phyloP scores from a whole-genome alignment of 805 yeast species.

The Candida wancherniae region DNA sequence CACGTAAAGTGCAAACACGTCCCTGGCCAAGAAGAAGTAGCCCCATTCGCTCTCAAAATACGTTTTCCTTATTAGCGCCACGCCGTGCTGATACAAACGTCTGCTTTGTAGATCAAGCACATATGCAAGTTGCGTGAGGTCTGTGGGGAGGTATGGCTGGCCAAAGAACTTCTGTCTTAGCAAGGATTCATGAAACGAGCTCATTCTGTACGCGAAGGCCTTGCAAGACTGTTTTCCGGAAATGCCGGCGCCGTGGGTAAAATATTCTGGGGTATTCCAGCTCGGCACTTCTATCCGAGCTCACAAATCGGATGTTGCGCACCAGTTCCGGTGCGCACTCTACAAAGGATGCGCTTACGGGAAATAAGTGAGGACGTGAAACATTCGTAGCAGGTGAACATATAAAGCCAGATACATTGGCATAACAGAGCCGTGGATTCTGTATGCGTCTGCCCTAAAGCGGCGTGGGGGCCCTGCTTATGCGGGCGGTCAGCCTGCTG shows the following conservation, averaged over 20 bases:
- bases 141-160: conserved; percentile 20
- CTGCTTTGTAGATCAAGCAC: conserved; percentile 4
- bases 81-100: neutral
- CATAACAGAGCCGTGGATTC: no score
- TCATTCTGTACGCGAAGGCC: neutral
- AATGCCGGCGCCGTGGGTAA: no score
- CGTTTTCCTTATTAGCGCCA: neutral
- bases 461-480: conserved; percentile 40
- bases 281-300: no score
- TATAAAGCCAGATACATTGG: no score
- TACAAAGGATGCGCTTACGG: no score
- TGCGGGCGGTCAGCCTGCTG: conserved; percentile 30
- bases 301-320: no score
- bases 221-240: neutral
- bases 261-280: no score
- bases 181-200: conserved; percentile 3
- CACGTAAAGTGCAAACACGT: conserved; percentile 18
- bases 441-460: no score
- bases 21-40: conserved; percentile 16
- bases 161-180: conserved; percentile 19
- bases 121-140: conserved; percentile 14
- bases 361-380: no score
- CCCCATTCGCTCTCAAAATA: conserved; percentile 8
- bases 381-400: no score
- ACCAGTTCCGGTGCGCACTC: no score